A percentile compares a stretch with the other conserved stretches of the same genome.
Evolutionary conservation across 306 rosid genomes (phyloP).

Genomic region (Begonia fuchsioides): DNA sequence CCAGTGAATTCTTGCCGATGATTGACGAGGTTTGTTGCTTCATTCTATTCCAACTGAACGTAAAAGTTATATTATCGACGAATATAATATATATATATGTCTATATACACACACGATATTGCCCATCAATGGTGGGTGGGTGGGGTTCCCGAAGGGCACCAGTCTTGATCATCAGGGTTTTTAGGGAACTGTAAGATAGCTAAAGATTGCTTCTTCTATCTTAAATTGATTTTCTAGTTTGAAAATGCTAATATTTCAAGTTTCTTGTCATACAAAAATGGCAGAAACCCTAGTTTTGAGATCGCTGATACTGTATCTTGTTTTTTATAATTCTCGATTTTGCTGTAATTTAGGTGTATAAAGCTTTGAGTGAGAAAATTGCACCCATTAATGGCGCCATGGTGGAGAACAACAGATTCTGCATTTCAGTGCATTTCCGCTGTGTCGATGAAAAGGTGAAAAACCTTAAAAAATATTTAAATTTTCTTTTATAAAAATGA

Average conservation of each 20-base stretch:
- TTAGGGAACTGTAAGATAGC: not conserved
- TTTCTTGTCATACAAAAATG: no score
- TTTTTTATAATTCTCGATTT: constrained; percentile 1
- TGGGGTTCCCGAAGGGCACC: no score
- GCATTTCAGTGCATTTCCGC: constrained; percentile 88
- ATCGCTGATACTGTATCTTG: not conserved
- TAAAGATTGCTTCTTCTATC: no score
- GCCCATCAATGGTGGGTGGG: no score
- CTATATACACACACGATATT: no score
- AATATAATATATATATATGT: not conserved
- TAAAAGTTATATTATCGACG: constrained; percentile 1
- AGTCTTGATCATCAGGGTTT: not conserved
- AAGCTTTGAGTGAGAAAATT: constrained; percentile 48
- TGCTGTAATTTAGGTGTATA: constrained; percentile 34
- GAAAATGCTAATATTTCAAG: no score
- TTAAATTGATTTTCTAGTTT: no score
- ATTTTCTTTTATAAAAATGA: constrained; percentile 3
- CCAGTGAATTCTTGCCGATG: constrained; percentile 70
- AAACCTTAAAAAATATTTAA: constrained; percentile 5
- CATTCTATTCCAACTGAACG: not conserved
- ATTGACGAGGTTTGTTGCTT: constrained; percentile 52
- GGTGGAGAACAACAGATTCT: constrained; percentile 85
- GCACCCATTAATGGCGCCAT: constrained; percentile 60
- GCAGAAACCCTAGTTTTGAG: no score
- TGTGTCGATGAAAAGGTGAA: constrained; percentile 95